A percentile compares a stretch with the other conserved stretches of the same genome.
Conservation (phyloP, 2,329 filamentous ascomycete species). For the Atkinsonella hypoxylon region DNA sequence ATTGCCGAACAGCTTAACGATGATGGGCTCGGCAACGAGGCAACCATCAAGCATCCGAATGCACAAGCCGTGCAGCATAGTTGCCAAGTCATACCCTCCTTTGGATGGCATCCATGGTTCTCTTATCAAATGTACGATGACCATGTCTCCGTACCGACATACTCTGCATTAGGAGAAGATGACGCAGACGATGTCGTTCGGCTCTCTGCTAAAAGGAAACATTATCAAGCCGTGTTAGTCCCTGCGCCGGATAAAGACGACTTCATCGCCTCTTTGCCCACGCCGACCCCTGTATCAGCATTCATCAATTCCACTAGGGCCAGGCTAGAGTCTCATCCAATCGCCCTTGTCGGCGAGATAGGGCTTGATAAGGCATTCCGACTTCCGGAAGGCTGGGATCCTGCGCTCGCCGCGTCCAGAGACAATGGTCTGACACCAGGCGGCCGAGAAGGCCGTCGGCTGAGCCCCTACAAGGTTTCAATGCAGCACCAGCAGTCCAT, state of each 20-base stretch:
- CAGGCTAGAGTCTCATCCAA: constrained; percentile 44
- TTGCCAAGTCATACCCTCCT: constrained; percentile 47
- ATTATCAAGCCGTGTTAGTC: constrained; percentile 58
- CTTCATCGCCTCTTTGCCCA: constrained; percentile 41
- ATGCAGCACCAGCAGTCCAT: constrained; percentile 58
- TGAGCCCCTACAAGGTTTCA: constrained; percentile 56
- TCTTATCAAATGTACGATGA: constrained; percentile 65
- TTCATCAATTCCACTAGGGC: constrained; percentile 44
- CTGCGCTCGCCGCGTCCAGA: constrained; percentile 17
- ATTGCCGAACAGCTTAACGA: neutral
- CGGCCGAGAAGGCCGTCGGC: constrained; percentile 53
- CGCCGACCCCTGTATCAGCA: constrained; percentile 45
- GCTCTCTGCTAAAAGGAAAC: constrained; percentile 31
- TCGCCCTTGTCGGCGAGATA: constrained; percentile 63
- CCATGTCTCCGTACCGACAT: constrained; percentile 24
- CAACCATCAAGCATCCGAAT: neutral
- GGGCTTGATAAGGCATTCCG: constrained; percentile 69
- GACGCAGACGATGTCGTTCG: constrained; percentile 10
- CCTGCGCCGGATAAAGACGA: constrained; percentile 30
- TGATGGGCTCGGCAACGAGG: neutral
- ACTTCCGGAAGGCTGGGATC: constrained; percentile 49
- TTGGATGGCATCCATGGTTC: constrained; percentile 85
- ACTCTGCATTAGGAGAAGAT: constrained; percentile 13
- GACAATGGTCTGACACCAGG: constrained; percentile 46
- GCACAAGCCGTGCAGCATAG: constrained; percentile 1